Evolutionary conservation across 2,329 filamentous ascomycete species (phyloP), one percentile per base, ranked within the genome.

Genomic region (Alternaria gaisen): DNA sequence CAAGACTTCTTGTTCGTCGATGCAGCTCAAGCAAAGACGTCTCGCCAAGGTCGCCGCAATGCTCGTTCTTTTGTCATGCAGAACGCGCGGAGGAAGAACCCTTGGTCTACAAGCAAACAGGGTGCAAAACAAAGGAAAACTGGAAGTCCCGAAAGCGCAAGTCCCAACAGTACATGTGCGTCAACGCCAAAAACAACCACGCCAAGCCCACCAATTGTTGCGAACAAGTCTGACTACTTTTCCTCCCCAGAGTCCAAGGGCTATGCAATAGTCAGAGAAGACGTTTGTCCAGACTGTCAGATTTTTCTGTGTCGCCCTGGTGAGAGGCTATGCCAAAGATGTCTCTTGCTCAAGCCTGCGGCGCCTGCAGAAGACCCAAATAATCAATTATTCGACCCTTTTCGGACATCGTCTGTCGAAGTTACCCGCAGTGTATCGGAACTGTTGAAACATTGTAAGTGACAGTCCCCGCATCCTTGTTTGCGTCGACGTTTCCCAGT

Each of bases 11-110:
- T 79, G 58, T 79, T 79, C 56, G 75, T 79, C 56, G 75, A 79
- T 62, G 71, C 75, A 16, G 74, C 74, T 47, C 72, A 78, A 64
- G 73, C 75, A 56, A 78, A 78, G 66, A 74, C 72, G 42, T 78
- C 74, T 12, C 70, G 73, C 63, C 74, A 78, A 70, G 76, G 75
- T 43, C 75, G 76, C 43, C 76, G 76, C 52, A 76, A 77, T 75
- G 76, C 76, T 71, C 76, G 77, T 56, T 78, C 77, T 42, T 79
- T 78, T 66, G 76, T 79, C 20, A 79, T 79, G 77, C 75, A 78
- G 66, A 78, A 74, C 52, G 77, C 76, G 26, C 69, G 77, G 26
- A 74, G 72, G 59, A 75, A 78, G 60, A 69, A 72, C 24, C 76
- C 76, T 56, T 79, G 77, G 77, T 79, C 76, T 3, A 79, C 77